These are phyloP conservation scores for Jamesozyma hellenica DNA, from an alignment of 805 yeast species.

Conservation along the genomic window DNA sequence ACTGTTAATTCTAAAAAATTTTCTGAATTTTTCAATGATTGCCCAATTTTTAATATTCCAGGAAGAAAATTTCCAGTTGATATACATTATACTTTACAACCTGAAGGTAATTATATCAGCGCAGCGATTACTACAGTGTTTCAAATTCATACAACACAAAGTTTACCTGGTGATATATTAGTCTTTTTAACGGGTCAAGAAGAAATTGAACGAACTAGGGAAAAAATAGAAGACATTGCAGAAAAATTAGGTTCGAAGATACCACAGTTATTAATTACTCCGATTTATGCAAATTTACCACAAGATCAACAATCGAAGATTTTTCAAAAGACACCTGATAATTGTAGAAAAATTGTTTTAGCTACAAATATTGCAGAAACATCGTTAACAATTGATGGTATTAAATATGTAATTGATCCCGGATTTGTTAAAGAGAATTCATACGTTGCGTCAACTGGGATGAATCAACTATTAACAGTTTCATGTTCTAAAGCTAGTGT, in stretches of 20 bases:
- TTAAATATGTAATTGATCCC: constrained; percentile 85
- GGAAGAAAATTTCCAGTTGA: constrained; percentile 93
- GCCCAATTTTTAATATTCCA: constrained; percentile 83
- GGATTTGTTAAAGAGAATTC: constrained; percentile 91
- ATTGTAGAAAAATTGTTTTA: constrained; percentile 73
- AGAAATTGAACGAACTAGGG: constrained; percentile 79
- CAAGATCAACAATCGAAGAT: constrained; percentile 71
- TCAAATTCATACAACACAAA: constrained; percentile 62
- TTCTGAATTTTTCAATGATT: constrained; percentile 66
- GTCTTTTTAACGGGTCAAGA: constrained; percentile 95
- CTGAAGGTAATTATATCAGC: constrained; percentile 83
- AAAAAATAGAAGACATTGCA: constrained; percentile 56
- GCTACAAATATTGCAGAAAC: constrained; percentile 98
- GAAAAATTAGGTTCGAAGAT: constrained; percentile 50
- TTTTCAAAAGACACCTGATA: constrained; percentile 78
- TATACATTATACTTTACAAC: constrained; percentile 69
- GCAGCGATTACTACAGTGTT: constrained; percentile 83
- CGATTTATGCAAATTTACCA: constrained; percentile 87
- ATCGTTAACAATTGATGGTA: constrained; percentile 92
- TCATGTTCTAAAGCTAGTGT: constrained; percentile 95
- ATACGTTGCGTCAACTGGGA: constrained; percentile 77
- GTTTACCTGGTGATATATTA: constrained; percentile 69
- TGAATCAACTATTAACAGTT: constrained; percentile 74
- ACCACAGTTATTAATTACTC: constrained; percentile 60
- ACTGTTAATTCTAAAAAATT: constrained; percentile 87